Conservation (phyloP, 2,329 filamentous ascomycete species). For the Ophidiomyces ophidiicola region DNA sequence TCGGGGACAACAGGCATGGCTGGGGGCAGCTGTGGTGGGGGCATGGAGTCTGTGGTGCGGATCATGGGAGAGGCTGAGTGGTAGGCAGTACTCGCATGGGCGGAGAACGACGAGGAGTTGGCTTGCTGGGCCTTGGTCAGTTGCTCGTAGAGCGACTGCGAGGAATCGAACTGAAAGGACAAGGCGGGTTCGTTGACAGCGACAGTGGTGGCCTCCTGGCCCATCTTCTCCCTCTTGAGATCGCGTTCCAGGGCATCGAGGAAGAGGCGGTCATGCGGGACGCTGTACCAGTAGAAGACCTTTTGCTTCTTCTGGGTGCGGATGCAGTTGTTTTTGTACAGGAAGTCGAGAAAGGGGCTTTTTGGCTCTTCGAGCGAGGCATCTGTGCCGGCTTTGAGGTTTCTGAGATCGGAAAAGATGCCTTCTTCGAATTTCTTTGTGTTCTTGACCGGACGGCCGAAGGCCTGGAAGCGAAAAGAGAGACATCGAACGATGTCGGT, state of each 20-base stretch:
- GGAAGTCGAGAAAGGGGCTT: slow-evolving; percentile 93
- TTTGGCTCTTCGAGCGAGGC: slow-evolving; percentile 97
- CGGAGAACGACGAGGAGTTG: slow-evolving; percentile 92
- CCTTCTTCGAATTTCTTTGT: slow-evolving; percentile 99
- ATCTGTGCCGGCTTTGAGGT: slow-evolving; percentile 95
- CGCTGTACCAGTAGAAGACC: slow-evolving; percentile 99
- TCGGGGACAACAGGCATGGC: slow-evolving; percentile 47
- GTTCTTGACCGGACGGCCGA: slow-evolving; percentile 96
- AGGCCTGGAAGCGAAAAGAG: slow-evolving; percentile 96
- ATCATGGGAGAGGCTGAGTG: slow-evolving; percentile 82
- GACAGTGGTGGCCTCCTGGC: slow-evolving; percentile 91
- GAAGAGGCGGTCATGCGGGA: slow-evolving; percentile 93
- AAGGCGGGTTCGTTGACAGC: slow-evolving; percentile 93
- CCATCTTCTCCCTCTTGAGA: slow-evolving; percentile 98
- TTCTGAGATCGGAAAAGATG: slow-evolving; percentile 96
- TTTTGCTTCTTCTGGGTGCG: slow-evolving; percentile 99
- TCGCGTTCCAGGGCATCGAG: slow-evolving; percentile 94
- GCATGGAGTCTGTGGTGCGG: slow-evolving; percentile 78
- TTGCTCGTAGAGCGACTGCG: slow-evolving; percentile 97
- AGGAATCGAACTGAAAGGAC: slow-evolving; percentile 98
- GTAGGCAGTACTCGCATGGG: slow-evolving; percentile 54
- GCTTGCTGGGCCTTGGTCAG: slow-evolving; percentile 98
- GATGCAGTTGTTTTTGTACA: slow-evolving; percentile 99
- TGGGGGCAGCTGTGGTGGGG: slow-evolving; percentile 67
- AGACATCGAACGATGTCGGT: slow-evolving; percentile 98